Percentiles rank a stretch among this genome's conserved stretches.
phyloP scores from a whole-genome alignment of 2,329 filamentous ascomycete species.

The Sphaerulina musiva region DNA sequence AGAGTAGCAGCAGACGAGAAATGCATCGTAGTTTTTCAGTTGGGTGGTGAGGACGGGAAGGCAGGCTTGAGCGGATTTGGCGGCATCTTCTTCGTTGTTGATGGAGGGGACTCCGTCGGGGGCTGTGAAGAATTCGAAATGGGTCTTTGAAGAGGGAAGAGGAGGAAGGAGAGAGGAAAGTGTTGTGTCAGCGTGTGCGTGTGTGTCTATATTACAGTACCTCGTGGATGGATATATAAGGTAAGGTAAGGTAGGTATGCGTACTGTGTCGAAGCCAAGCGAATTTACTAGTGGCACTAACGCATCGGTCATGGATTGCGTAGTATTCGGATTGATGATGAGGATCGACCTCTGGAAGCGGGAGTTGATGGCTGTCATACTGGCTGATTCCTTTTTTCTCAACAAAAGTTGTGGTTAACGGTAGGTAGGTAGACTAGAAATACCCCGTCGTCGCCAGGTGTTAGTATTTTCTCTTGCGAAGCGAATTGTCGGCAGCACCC shows the following conservation, averaged over 20 bases:
- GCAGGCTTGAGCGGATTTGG: conserved; percentile 56
- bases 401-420: too few relatives aligned
- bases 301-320: conserved; percentile 61
- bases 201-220: not conserved
- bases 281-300: conserved; percentile 48
- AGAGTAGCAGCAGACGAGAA: conserved; percentile 84
- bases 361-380: conserved; percentile 14
- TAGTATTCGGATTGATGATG: conserved; percentile 76
- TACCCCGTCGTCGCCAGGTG: too few relatives aligned
- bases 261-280: conserved; percentile 41
- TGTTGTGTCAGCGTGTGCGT: not conserved
- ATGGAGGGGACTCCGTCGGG: conserved; percentile 66
- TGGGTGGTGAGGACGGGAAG: conserved; percentile 47
- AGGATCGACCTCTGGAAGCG: conserved; percentile 47
- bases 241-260: not conserved
- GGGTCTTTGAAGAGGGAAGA: conserved; percentile 31
- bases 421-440: too few relatives aligned
- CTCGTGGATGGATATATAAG: not conserved
- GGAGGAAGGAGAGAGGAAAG: not conserved
- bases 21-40: conserved; percentile 57
- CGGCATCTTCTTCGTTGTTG: conserved; percentile 65
- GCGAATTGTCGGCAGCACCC: too few relatives aligned
- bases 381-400: not conserved
- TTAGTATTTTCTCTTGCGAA: not conserved
- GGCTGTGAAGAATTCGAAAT: conserved; percentile 60